phyloP scores from a whole-genome alignment of 2,329 filamentous ascomycete genomes.

The Pseudopithomyces chartarum region DNA sequence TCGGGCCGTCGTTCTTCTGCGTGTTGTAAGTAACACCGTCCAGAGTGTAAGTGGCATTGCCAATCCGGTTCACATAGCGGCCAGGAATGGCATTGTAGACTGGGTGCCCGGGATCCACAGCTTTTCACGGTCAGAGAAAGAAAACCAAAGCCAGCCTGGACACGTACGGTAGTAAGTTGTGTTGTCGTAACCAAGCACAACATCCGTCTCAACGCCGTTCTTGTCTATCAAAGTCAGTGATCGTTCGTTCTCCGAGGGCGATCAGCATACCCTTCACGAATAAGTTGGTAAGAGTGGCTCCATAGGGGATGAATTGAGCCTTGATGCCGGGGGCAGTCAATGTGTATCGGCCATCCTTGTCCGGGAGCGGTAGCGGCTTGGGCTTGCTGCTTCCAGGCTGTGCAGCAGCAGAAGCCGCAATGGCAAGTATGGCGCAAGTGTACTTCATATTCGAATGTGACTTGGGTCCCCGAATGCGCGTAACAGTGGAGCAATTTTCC shows the following conservation, averaged over 20 bases:
- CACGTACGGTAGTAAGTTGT: constrained; percentile 40
- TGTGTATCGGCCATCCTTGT: constrained; percentile 37
- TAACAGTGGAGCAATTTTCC: constrained; percentile 4
- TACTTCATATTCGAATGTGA: constrained; percentile 26
- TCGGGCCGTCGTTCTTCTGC: constrained; percentile 37
- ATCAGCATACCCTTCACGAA: constrained; percentile 34
- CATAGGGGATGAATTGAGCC: constrained; percentile 44
- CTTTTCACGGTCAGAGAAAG: constrained; percentile 23
- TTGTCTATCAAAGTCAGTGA: constrained; percentile 29
- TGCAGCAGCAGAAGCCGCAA: constrained; percentile 21
- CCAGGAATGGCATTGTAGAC: constrained; percentile 43
- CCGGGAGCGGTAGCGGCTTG: constrained; percentile 17
- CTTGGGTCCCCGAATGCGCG: constrained; percentile 1
- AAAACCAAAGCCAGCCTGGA: not conserved
- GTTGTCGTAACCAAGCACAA: constrained; percentile 42
- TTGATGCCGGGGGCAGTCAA: constrained; percentile 36
- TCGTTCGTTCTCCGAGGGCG: not conserved
- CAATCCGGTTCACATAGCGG: constrained; percentile 41
- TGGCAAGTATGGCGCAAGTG: constrained; percentile 21
- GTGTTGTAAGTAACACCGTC: constrained; percentile 35
- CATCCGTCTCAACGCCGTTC: constrained; percentile 35
- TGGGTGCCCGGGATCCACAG: constrained; percentile 40
- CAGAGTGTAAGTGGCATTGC: constrained; percentile 35
- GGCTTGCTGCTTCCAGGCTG: constrained; percentile 7
- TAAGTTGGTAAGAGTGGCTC: constrained; percentile 39